Base-by-base conservation (phyloP, 208 protist species). In the Crithidia bombi region DNA sequence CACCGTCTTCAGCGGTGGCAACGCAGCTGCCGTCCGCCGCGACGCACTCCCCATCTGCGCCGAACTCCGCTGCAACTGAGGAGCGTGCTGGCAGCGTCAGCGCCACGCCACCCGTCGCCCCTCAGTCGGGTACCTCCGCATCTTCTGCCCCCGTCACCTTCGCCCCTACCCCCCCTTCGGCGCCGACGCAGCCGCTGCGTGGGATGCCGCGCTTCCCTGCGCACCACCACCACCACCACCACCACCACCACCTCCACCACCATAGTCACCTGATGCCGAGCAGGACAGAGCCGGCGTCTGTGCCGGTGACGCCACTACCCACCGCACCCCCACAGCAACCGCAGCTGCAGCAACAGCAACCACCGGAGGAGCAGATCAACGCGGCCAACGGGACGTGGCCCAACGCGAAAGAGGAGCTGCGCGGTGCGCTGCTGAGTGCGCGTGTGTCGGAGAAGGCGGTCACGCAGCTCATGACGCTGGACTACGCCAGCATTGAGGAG, bases 191-290 rank as follows among this genome's bases (percentile, higher is more conserved):
- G 47, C 56, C 56, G 17, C 58, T 77, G 46, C 71, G 71, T 21
- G 71, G 71, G 5, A 35, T 77, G 32, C 56, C 55, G 23, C 56
- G 49, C 35, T 47, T 69, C 15, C 56, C 54, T 0, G 41, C 66
- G 1, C 68, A 79, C 44, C 75, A 82, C 49, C 79, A 85, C 46
- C 66, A 80, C 32, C 76, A 74, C 47, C 73, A 71, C 47, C 21
- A 38, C 11, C 68, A 79, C 44, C 75, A 82, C 49, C 79, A 85
- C 46, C 66, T 75, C 32, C 76, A 74, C 47, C 73, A 71, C 47
- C 73, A 71, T 39, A 43, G 55, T 12, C 66, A 77, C 54, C 10
- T 75, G 28, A 23, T 71, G 47, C 12, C 62, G 23, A 71, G 52
- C 47, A 55, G 33, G 47, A 30, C 33, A 28, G 56, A 72, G 43